Base-by-base conservation (phyloP, 345 rosid species). In the Eucalyptus brandiana region DNA sequence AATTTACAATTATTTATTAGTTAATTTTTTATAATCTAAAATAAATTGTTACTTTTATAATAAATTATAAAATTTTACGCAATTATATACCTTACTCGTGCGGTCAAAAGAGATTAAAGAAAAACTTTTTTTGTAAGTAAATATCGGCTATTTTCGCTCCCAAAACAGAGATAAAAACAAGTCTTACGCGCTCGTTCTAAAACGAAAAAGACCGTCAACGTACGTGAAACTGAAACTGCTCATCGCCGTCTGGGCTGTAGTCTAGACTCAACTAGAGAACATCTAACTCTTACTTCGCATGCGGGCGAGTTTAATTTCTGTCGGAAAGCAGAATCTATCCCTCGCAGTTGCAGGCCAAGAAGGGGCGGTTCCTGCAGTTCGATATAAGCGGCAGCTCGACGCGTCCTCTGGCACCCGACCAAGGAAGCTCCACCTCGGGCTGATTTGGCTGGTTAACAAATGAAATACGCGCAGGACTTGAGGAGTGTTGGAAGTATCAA, bases 31-130 rank as follows among this genome's bases (percentile, higher is more conserved):
- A 15, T 50, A 0, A 50, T 50, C 17, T 50, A 5, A 14, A 50
- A 50, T 15, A 5, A 6, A 50, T 5, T 49, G 0, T 2, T 15
- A 50, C 17, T 50, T 3, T 50, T 3, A 5, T 1, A 50, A 50
- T 50, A 50, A 50, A 50, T 50, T 50, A 50, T 6, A 50, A 50
- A 50, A 5, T 50, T 1, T 6, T 15, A 15, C 3, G 16, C 18
- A 15, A 5, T 50, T 1, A 15, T 50, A 50, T 50, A 50, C 7
- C 7, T 50, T 50, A 15, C 53, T 50, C 17, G 53, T 6, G 18
- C 7, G 18, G 6, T 6, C 6, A 50, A 50, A 50, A 50, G 53
- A 50, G 49, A 12, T 48, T 50, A 15, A 50, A 50, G 2, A 49
- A 49, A 5, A 49, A 49, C 1, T 2, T 15, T 14, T 49, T 49